Base-by-base conservation (phyloP, 2,329 filamentous ascomycete genomes). In the Emericellopsis atlantica region DNA sequence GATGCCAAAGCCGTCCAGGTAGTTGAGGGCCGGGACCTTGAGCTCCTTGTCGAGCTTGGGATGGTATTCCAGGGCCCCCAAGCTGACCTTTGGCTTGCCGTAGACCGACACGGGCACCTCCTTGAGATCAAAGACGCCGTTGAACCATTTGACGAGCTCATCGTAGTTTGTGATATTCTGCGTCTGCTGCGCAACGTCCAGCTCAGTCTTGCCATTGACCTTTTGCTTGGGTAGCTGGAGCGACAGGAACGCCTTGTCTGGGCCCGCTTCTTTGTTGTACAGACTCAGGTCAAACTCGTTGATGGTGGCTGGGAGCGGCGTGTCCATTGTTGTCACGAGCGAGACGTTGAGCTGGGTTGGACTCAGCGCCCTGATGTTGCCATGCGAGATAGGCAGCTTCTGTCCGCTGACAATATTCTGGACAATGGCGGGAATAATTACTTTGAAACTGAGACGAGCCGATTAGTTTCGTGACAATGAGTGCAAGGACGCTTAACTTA, bases 341-440 rank as follows among this genome's bases (percentile, higher is more conserved):
- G 54, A 58, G 39, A 69, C 50, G 15, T 54, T 55, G 18, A 66
- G 47, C 10, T 54, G 41, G 1, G 47, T 51, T 24, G 58, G 52
- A 3, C 58, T 57, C 5, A 64, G 11, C 1, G 54, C 57, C 22
- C 54, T 45, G 29, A 68, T 49, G 11, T 53, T 45, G 23, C 63
- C 65, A 2, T 54, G 49, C 1, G 51, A 43, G 10, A 72, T 50
- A 1, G 63, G 59, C 10, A 72, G 51, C 6, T 54, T 47, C 22
- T 67, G 62, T 16, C 57, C 47, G 23, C 64, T 56, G 42, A 72
- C 58, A 16, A 70, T 63, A 23, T 52, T 48, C 44, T 68, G 65
- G 2, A 66, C 60, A 26, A 70, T 61, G n/a, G 59, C 60, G 1
- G 67, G 68, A 23, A 71, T 57, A 7, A 65, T 62, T 15, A 68